Conservation (phyloP, 345 rosid genomes). For the Ceriops tagal region DNA sequence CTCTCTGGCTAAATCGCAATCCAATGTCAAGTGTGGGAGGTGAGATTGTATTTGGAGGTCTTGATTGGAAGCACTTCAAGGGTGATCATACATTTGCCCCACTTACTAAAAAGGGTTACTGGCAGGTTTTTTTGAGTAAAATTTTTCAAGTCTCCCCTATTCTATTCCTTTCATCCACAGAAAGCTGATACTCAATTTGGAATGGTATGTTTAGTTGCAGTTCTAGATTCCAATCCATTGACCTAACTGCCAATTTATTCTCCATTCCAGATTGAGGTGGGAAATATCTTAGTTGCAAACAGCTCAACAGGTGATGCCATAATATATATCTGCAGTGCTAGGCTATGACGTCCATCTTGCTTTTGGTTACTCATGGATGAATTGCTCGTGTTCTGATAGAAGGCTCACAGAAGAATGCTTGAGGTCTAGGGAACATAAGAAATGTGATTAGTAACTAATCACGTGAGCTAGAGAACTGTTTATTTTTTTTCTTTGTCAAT, state of each 20-base stretch:
- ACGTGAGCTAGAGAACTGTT: too few species aligned
- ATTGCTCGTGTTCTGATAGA: neutral
- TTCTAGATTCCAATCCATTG: too few species aligned
- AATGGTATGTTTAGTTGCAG: neutral
- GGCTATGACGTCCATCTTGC: neutral
- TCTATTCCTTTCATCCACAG: conserved; percentile 1
- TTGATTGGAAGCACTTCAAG: conserved; percentile 47
- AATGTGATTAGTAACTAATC: too few species aligned
- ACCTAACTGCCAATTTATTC: neutral
- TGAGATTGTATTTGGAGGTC: conserved; percentile 57
- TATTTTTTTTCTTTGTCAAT: too few species aligned
- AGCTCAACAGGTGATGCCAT: conserved; percentile 42
- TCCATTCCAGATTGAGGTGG: conserved; percentile 42
- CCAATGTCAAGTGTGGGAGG: conserved; percentile 33
- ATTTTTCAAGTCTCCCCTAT: neutral
- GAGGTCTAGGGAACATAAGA: too few species aligned
- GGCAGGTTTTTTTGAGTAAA: conserved; percentile 40
- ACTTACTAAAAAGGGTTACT: conserved; percentile 38
- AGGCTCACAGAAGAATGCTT: neutral
- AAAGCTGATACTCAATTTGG: conserved; percentile 1
- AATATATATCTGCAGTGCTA: neutral
- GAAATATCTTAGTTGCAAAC: conserved; percentile 37
- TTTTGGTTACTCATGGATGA: neutral
- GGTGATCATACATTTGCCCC: conserved; percentile 53
- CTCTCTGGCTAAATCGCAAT: conserved; percentile 52